Percentiles rank a stretch among this genome's conserved stretches.
These are phyloP conservation scores for Malassezia arunalokei DNA, from an alignment of 1,284 basidiomycete genomes.

Conservation along the genomic window DNA sequence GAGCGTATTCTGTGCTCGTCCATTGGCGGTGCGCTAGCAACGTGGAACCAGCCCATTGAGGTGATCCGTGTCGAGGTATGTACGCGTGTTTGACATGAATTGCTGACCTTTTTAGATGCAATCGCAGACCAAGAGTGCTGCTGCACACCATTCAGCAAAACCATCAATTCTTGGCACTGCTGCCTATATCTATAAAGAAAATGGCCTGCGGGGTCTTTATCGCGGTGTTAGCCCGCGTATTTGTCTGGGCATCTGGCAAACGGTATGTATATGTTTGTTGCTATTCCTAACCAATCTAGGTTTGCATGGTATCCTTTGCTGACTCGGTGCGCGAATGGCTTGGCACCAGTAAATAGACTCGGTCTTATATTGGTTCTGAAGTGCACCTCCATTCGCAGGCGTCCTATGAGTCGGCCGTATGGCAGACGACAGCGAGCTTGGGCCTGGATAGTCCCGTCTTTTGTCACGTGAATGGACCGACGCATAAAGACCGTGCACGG, in stretches of 20 bases:
- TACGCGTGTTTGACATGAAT: constrained; percentile 25
- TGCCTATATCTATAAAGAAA: constrained; percentile 84
- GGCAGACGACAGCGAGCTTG: too few species aligned
- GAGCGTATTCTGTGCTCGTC: constrained; percentile 86
- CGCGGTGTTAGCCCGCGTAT: constrained; percentile 93
- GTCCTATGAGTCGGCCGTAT: too few species aligned
- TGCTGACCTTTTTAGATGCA: constrained; percentile 61
- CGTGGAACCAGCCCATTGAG: constrained; percentile 99
- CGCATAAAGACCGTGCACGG: background rate
- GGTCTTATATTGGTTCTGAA: background rate
- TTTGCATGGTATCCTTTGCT: constrained; percentile 95
- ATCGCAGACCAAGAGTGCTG: constrained; percentile 75
- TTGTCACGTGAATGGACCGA: background rate
- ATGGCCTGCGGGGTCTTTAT: constrained; percentile 92
- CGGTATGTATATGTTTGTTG: constrained; percentile 46
- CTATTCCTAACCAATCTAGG: constrained; percentile 10
- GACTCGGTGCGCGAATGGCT: constrained; percentile 59
- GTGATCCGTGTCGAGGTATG: constrained; percentile 68
- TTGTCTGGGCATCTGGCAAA: constrained; percentile 90
- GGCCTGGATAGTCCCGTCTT: background rate
- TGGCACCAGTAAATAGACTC: background rate
- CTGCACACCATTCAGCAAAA: constrained; percentile 67
- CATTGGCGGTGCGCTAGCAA: constrained; percentile 82
- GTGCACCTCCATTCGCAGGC: too few species aligned
- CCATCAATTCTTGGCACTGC: constrained; percentile 78